Percentiles rank a stretch among this genome's conserved stretches.
These are phyloP conservation scores for Verbascum thapsus DNA, from an alignment of 257 asterid species.

Conservation along the genomic window DNA sequence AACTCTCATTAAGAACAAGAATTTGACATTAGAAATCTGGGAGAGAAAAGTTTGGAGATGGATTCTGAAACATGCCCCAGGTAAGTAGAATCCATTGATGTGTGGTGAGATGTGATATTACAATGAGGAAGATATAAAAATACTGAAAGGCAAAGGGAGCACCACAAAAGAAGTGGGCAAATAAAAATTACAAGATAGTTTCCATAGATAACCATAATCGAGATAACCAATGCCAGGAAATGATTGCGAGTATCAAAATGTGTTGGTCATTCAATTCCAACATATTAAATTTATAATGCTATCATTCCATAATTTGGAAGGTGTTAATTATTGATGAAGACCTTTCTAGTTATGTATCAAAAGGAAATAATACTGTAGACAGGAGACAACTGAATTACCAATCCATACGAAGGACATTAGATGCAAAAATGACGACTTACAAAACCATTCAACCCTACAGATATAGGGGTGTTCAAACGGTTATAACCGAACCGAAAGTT, in stretches of 20 bases:
- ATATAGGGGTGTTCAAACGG: too few relatives aligned
- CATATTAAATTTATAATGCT: background rate
- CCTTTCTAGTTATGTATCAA: conserved; percentile 10
- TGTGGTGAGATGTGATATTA: background rate
- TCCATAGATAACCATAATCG: conserved; percentile 2
- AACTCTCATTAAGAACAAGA: conserved; percentile 17
- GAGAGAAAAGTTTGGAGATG: background rate
- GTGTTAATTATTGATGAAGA: background rate
- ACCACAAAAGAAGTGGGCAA: background rate
- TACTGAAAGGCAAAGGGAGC: background rate
- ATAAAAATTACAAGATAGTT: background rate
- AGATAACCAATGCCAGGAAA: background rate
- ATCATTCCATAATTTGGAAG: background rate
- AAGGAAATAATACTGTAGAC: conserved; percentile 1
- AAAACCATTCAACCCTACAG: background rate
- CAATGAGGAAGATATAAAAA: background rate
- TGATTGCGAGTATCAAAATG: conserved; percentile 7
- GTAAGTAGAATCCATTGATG: background rate
- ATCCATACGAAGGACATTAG: background rate
- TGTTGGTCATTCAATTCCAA: background rate
- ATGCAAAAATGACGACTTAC: background rate
- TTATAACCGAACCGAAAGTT: too few relatives aligned
- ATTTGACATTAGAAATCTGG: background rate
- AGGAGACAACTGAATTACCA: background rate
- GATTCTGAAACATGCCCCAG: background rate